Evolutionary conservation across 129 eudicot genomes (phyloP).

Genomic region (Artemisia argyi): DNA sequence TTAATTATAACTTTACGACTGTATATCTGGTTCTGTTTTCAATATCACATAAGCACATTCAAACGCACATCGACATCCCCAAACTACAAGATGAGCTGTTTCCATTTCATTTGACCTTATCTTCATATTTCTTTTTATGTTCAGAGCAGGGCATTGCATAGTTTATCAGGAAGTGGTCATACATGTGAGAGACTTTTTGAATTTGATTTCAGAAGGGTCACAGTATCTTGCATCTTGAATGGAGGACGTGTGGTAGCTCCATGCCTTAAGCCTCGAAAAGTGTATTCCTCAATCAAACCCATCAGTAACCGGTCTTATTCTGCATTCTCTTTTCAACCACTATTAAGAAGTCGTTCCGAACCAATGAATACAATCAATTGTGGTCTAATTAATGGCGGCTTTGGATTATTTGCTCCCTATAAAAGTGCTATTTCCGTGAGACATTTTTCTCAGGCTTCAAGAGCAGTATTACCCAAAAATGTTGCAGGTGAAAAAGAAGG

Average conservation of each 20-base stretch:
- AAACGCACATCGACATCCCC: too few relatives aligned
- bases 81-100: background rate
- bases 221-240: constrained; percentile 30
- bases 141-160: constrained; percentile 64
- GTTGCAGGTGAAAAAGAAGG: constrained; percentile 33
- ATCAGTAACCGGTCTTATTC: constrained; percentile 28
- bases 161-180: constrained; percentile 31
- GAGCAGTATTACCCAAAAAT: constrained; percentile 33
- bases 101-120: background rate
- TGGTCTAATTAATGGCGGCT: constrained; percentile 36
- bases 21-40: too few relatives aligned
- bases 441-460: constrained; percentile 43
- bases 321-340: constrained; percentile 31
- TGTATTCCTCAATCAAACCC: constrained; percentile 24
- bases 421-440: constrained; percentile 33
- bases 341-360: constrained; percentile 33
- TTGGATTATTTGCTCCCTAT: constrained; percentile 31
- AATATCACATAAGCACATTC: too few relatives aligned
- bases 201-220: constrained; percentile 29
- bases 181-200: constrained; percentile 33
- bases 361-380: constrained; percentile 26
- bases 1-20: too few relatives aligned
- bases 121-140: constrained; percentile 27
- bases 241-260: constrained; percentile 23
- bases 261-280: constrained; percentile 28